phyloP scores from a whole-genome alignment of 2,329 filamentous ascomycete species.

The Alternaria alternata region DNA sequence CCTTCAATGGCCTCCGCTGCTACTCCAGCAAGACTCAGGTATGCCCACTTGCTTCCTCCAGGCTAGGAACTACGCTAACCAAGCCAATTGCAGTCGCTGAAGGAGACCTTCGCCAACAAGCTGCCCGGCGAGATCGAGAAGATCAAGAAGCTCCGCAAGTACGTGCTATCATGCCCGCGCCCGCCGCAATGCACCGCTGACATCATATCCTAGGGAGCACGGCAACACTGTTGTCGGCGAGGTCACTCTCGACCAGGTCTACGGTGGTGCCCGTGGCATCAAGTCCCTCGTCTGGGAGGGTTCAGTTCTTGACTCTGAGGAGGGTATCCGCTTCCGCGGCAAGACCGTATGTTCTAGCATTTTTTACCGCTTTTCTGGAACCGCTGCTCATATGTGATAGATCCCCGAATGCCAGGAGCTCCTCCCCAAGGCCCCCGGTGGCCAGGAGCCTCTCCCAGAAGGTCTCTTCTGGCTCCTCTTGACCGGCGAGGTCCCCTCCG shows the following conservation, averaged over 20 bases:
- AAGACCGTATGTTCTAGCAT: conserved; percentile 72
- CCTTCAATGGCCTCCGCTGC: conserved; percentile 84
- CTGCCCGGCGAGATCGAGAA: conserved; percentile 97
- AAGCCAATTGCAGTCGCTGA: conserved; percentile 74
- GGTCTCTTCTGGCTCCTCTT: conserved; percentile 99
- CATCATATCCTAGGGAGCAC: conserved; percentile 72
- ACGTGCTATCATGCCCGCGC: conserved; percentile 40
- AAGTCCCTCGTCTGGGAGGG: conserved; percentile 97
- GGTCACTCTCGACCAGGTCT: conserved; percentile 99
- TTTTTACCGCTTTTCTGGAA: conserved; percentile 2
- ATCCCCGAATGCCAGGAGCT: conserved; percentile 98
- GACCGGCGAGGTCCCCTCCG: conserved; percentile 95
- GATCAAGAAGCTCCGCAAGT: conserved; percentile 99
- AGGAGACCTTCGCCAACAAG: conserved; percentile 97
- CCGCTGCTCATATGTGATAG: conserved; percentile 49
- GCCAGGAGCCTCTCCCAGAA: conserved; percentile 96
- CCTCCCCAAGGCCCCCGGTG: conserved; percentile 95
- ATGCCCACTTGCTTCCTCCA: conserved; percentile 42
- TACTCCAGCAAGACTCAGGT: conserved; percentile 93
- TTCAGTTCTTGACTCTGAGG: conserved; percentile 96
- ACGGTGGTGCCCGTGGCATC: conserved; percentile 98
- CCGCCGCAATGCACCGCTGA: conserved; percentile 32
- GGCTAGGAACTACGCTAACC: conserved; percentile 36
- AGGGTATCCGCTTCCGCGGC: conserved; percentile 99
- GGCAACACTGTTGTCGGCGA: conserved; percentile 95